Conservation (phyloP, 371 early-diverging fungal genomes). For the Lichtheimia ornata region DNA sequence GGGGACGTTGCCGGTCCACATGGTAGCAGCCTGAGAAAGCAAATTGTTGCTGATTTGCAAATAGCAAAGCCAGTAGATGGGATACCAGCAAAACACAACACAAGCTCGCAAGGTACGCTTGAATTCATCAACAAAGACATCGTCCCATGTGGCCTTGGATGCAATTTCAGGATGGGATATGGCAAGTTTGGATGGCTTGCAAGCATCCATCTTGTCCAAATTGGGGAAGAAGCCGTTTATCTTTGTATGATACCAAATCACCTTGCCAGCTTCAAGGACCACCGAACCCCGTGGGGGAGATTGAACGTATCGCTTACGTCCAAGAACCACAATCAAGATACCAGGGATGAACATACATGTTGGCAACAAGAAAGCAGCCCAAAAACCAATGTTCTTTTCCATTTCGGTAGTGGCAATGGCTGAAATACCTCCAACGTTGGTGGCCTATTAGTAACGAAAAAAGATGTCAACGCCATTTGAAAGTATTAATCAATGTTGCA, state of each 20-base stretch:
- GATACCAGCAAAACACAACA: conserved; percentile 67
- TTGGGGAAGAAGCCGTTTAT: conserved; percentile 25
- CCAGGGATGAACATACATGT: conserved; percentile 62
- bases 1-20: conserved; percentile 58
- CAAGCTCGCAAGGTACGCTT: conserved; percentile 60
- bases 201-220: conserved; percentile 18
- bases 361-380: conserved; percentile 66
- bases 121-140: conserved; percentile 71
- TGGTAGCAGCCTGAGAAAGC: conserved; percentile 66
- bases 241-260: conserved; percentile 17
- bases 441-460: conserved; percentile 63
- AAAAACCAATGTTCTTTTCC: conserved; percentile 54
- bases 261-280: conserved; percentile 30
- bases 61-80: conserved; percentile 75
- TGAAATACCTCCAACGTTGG: conserved; percentile 67
- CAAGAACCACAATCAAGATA: conserved; percentile 53
- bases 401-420: conserved; percentile 59
- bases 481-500: conserved; percentile 31
- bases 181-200: conserved; percentile 27
- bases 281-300: conserved; percentile 56
- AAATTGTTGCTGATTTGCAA: conserved; percentile 72
- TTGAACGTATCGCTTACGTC: conserved; percentile 51
- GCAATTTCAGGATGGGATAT: conserved; percentile 21
- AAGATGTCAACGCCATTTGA: too few relatives aligned
- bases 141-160: conserved; percentile 54